Evolutionary conservation across 1,139 yeast genomes (phyloP).

Genomic region (Debaryomyces nepalensis): DNA sequence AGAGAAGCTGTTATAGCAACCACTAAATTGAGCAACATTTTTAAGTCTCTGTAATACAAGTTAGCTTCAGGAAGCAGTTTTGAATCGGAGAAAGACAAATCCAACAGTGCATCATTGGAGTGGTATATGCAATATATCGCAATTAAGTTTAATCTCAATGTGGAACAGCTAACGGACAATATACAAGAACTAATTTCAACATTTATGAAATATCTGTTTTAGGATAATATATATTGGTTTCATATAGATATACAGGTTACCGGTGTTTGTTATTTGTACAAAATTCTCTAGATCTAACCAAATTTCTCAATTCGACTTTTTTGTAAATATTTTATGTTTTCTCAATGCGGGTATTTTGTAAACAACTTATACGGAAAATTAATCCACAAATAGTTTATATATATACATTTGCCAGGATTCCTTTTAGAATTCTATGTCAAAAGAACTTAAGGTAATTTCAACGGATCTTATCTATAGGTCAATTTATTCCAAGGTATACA

Average conservation of each 20-base stretch:
- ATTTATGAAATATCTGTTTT: slow-evolving; percentile 8
- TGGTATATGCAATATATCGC: too few species aligned
- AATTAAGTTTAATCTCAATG: too few species aligned
- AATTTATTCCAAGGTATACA: neutral
- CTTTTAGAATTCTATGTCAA: neutral
- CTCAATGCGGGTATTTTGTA: slow-evolving; percentile 14
- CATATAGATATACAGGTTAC: neutral
- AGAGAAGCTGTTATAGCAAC: too few species aligned
- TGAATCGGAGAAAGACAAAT: too few species aligned
- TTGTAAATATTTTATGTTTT: slow-evolving; percentile 20
- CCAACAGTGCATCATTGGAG: too few species aligned
- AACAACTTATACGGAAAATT: slow-evolving; percentile 12
- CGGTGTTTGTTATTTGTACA: slow-evolving; percentile 9
- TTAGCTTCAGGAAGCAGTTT: too few species aligned
- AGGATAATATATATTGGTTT: slow-evolving; percentile 6
- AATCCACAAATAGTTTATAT: slow-evolving; percentile 14
- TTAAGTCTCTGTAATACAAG: too few species aligned
- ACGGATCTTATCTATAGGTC: neutral
- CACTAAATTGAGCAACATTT: too few species aligned
- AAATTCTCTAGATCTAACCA: neutral
- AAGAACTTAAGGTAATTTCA: slow-evolving; percentile 1
- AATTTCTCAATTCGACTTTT: slow-evolving; percentile 22
- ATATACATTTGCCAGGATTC: slow-evolving; percentile 8
- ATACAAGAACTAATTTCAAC: neutral
- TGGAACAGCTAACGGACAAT: slow-evolving; percentile 1